Percentiles rank a stretch among this genome's conserved stretches.
These are phyloP conservation scores for Psilocybe cyanescens DNA, from an alignment of 768 basidiomycete genomes.

Conservation along the genomic window DNA sequence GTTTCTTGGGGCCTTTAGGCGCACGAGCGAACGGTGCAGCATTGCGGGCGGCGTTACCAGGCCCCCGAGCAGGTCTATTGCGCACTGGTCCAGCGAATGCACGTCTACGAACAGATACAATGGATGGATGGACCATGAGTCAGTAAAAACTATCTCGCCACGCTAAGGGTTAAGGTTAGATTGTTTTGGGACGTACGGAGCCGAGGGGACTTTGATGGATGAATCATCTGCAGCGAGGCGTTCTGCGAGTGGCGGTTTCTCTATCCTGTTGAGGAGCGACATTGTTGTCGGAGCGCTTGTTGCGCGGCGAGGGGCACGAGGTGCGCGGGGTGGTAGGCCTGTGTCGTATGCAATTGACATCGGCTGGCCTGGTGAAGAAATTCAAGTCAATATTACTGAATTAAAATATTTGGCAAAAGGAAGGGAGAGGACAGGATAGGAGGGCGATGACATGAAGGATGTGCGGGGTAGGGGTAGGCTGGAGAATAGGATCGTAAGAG, in stretches of 20 bases:
- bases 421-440: neutral
- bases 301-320: conserved; percentile 41
- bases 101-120: conserved; percentile 24
- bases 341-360: conserved; percentile 73
- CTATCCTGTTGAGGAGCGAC: conserved; percentile 74
- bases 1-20: conserved; percentile 44
- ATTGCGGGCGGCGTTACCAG: neutral
- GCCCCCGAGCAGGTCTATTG: conserved; percentile 34
- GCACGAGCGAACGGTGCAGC: neutral
- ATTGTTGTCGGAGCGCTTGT: conserved; percentile 55
- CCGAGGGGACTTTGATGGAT: conserved; percentile 34
- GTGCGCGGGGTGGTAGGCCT: conserved; percentile 43
- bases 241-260: conserved; percentile 72
- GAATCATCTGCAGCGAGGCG: conserved; percentile 59
- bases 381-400: neutral
- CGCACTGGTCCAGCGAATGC: conserved; percentile 48
- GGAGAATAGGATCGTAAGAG: neutral
- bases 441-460: neutral
- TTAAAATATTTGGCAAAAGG: neutral
- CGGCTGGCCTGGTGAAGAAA: conserved; percentile 62
- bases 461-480: neutral
- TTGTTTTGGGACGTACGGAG: conserved; percentile 36
- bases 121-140: too few relatives aligned
- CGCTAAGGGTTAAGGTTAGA: too few relatives aligned
- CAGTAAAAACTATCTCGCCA: too few relatives aligned